Evolutionary conservation across 2,329 filamentous ascomycete genomes (phyloP).

Genomic region (Fusarium miscanthi): DNA sequence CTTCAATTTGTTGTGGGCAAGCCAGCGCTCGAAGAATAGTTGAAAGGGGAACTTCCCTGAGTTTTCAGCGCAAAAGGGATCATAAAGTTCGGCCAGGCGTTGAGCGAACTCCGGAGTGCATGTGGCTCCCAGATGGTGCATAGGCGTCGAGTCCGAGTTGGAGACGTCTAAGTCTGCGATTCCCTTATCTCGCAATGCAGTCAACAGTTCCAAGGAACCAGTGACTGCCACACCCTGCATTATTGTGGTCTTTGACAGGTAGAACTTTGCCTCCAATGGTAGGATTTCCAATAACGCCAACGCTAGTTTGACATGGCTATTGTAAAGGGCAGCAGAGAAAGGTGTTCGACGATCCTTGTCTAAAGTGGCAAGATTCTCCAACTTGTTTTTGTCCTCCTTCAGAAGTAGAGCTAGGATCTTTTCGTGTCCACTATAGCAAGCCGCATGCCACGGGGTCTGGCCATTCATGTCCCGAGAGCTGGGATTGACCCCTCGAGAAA

Average conservation of each 20-base stretch:
- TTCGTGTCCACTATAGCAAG: too few species aligned
- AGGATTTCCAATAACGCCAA: neutral
- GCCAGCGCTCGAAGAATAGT: neutral
- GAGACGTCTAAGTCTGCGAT: rapidly evolving
- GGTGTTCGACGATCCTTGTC: neutral
- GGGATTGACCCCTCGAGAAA: too few species aligned
- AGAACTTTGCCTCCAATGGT: neutral
- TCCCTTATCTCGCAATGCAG: neutral
- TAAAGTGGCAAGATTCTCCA: neutral
- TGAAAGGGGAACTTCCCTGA: neutral
- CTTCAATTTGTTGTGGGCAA: neutral
- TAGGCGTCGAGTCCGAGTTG: neutral
- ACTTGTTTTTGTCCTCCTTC: neutral
- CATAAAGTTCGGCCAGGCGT: neutral
- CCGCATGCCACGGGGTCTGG: too few species aligned
- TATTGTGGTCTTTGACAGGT: neutral
- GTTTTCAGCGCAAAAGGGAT: neutral
- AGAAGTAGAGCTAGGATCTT: neutral
- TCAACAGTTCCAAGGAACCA: neutral
- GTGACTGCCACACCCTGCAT: neutral
- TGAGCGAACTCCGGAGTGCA: neutral
- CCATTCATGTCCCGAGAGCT: too few species aligned
- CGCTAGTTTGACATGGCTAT: neutral
- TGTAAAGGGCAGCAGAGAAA: neutral
- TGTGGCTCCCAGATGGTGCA: neutral